Evolutionary conservation across 305 asterid genomes (phyloP).

Genomic region (Solanum hybrid): DNA sequence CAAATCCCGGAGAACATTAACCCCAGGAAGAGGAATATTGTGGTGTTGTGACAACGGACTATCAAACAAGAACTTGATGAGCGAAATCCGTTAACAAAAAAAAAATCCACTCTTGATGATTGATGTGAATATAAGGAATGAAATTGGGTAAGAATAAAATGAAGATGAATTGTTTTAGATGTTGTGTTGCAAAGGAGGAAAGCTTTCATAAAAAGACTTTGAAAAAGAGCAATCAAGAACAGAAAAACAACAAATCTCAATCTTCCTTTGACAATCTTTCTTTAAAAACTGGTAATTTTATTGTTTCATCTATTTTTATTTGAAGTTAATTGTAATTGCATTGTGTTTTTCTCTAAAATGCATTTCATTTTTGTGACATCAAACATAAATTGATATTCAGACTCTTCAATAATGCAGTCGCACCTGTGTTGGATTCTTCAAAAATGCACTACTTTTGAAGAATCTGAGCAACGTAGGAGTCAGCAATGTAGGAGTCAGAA

Average conservation of each 20-base stretch:
- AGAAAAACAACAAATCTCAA: constrained; percentile 17
- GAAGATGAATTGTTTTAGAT: constrained; percentile 34
- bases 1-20: background rate
- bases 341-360: background rate
- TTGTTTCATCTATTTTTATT: background rate
- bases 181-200: constrained; percentile 25
- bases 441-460: background rate
- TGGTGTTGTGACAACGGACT: background rate
- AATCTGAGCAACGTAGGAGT: background rate
- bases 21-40: background rate
- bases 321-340: background rate
- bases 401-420: background rate
- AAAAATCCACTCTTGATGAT: background rate
- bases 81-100: background rate
- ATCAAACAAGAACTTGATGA: background rate
- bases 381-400: background rate
- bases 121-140: background rate
- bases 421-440: background rate
- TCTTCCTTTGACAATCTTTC: constrained; percentile 33
- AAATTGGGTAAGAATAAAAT: background rate
- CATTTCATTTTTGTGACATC: background rate
- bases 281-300: constrained; percentile 27
- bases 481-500: background rate
- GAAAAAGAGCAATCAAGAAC: constrained; percentile 27
- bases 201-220: constrained; percentile 13